These are phyloP conservation scores for Silene uniflora DNA, from an alignment of 148 eudicot species.

Conservation along the genomic window DNA sequence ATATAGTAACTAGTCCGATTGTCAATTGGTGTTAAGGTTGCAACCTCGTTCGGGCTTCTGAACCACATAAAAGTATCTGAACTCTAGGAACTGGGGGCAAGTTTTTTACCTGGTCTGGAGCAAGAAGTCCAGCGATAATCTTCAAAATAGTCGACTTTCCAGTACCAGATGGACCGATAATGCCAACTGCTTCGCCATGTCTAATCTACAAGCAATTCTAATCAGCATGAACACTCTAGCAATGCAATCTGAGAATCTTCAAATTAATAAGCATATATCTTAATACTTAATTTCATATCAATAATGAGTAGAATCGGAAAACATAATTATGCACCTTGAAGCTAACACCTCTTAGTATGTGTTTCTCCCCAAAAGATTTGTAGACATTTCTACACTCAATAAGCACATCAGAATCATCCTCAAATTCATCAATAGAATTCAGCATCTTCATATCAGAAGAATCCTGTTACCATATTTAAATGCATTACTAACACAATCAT, in stretches of 20 bases:
- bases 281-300: background rate
- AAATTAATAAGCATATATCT: background rate
- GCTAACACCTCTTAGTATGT: constrained; percentile 83
- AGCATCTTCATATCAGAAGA: constrained; percentile 31
- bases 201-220: constrained; percentile 54
- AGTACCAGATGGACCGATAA: constrained; percentile 96
- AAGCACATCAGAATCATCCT: constrained; percentile 83
- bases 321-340: constrained; percentile 56
- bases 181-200: constrained; percentile 96
- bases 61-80: background rate
- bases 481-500: background rate
- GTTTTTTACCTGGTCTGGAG: constrained; percentile 76
- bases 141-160: constrained; percentile 90
- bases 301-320: background rate
- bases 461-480: constrained; percentile 36
- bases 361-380: constrained; percentile 90
- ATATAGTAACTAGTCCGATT: too few relatives aligned
- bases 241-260: background rate
- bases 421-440: constrained; percentile 34
- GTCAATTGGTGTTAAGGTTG: too few relatives aligned
- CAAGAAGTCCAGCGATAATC: constrained; percentile 93
- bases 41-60: background rate
- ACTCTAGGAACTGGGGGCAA: background rate
- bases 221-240: constrained; percentile 10
- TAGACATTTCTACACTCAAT: constrained; percentile 76